Evolutionary conservation across 1,284 basidiomycete species (phyloP).

Genomic region (Porogramme epimiltina): DNA sequence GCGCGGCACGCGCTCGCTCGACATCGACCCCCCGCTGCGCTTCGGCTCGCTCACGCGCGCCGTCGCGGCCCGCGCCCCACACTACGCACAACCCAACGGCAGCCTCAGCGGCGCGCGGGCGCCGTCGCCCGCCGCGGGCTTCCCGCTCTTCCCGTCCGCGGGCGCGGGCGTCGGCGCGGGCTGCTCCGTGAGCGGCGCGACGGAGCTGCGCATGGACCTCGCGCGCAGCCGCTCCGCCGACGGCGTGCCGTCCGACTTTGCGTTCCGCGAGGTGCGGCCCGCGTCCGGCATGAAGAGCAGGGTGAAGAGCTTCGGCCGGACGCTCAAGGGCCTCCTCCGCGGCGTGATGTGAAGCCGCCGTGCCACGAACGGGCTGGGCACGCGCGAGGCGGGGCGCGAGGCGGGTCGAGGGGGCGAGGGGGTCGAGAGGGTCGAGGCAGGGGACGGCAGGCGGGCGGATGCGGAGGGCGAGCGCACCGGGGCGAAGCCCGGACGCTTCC

Average conservation of each 20-base stretch:
- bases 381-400: no score
- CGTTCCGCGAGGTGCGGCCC: constrained; percentile 12
- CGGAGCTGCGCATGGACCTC: constrained; percentile 57
- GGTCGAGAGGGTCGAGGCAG: no score
- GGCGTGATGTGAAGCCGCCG: constrained; percentile 1
- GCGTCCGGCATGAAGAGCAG: constrained; percentile 29
- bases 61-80: constrained; percentile 4
- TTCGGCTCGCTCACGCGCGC: constrained; percentile 18
- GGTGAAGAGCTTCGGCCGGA: constrained; percentile 45
- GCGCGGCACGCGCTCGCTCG: constrained; percentile 23
- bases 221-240: constrained; percentile 41
- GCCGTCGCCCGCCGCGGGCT: constrained; percentile 8
- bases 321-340: constrained; percentile 42
- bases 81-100: neutral
- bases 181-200: constrained; percentile 57
- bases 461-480: no score
- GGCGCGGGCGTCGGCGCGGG: constrained; percentile 6
- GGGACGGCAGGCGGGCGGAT: no score
- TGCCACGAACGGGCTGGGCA: neutral
- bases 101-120: constrained; percentile 2
- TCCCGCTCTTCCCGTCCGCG: constrained; percentile 15
- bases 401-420: no score
- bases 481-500: no score
- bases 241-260: constrained; percentile 20
- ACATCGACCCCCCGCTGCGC: constrained; percentile 19